A percentile compares a stretch with the other conserved stretches of the same genome.
These are phyloP conservation scores for Gentiana dahurica DNA, from an alignment of 257 asterid species.

Conservation along the genomic window DNA sequence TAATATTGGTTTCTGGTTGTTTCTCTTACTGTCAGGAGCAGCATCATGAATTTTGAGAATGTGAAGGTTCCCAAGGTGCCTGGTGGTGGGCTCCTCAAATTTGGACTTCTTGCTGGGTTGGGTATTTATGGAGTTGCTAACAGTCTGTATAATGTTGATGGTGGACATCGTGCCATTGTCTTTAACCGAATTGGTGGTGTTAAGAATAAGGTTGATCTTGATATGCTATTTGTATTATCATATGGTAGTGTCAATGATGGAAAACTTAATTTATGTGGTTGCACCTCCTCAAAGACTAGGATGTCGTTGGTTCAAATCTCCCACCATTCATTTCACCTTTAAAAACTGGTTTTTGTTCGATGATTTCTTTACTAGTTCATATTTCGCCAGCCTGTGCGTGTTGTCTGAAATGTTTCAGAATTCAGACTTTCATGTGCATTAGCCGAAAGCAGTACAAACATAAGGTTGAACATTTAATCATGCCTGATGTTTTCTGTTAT, in stretches of 20 bases:
- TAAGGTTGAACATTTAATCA: no score
- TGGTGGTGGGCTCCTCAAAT: conserved; percentile 48
- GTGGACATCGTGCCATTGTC: conserved; percentile 93
- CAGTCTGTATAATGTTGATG: conserved; percentile 90
- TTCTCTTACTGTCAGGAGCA: conserved; percentile 17
- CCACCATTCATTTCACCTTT: no score
- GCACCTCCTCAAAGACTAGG: no score
- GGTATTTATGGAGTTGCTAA: conserved; percentile 59
- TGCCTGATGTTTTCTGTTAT: no score
- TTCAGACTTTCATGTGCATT: no score
- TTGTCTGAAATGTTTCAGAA: no score
- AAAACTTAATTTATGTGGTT: background rate
- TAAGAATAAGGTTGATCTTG: conserved; percentile 54
- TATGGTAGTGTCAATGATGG: background rate
- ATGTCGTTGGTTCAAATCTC: no score
- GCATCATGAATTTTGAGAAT: conserved; percentile 53
- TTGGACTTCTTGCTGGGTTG: conserved; percentile 57
- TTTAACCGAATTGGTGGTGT: conserved; percentile 69
- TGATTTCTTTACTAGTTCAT: no score
- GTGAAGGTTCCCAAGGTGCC: conserved; percentile 78
- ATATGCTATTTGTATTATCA: background rate
- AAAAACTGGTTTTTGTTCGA: no score
- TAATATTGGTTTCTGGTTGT: background rate
- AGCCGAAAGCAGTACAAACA: no score
- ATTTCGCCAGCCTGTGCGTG: no score